Conservation (phyloP, 2,329 filamentous ascomycete genomes). For the Aphanoascus verrucosus region DNA sequence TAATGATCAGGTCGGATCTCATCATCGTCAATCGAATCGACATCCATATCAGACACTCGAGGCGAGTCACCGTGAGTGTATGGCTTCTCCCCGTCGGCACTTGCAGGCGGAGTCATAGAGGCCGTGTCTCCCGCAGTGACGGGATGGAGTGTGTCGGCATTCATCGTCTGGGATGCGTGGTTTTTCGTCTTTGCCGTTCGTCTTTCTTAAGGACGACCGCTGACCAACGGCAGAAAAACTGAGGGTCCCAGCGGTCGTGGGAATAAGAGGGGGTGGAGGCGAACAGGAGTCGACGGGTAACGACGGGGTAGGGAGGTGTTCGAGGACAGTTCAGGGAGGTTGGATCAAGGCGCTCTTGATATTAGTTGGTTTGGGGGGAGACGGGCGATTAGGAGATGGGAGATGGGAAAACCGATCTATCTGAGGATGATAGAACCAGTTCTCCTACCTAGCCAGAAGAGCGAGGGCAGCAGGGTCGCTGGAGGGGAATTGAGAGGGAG, state of each 20-base stretch:
- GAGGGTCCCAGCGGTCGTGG: conserved; percentile 35
- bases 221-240: conserved; percentile 31
- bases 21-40: conserved; percentile 37
- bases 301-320: not conserved
- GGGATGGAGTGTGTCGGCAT: conserved; percentile 7
- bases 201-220: conserved; percentile 31
- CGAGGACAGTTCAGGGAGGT: not conserved
- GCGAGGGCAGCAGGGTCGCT: conserved; percentile 3
- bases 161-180: not conserved
- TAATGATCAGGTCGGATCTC: conserved; percentile 79
- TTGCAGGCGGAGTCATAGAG: conserved; percentile 36
- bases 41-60: conserved; percentile 28
- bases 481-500: conserved; percentile 11
- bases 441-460: not conserved
- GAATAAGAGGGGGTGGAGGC: conserved; percentile 10
- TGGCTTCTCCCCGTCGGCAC: conserved; percentile 37
- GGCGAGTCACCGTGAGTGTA: conserved; percentile 23
- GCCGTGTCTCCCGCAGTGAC: conserved; percentile 18
- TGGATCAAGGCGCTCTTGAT: not conserved
- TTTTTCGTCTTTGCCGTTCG: conserved; percentile 25
- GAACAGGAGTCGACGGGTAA: not conserved
- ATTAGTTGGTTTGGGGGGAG: not conserved
- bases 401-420: not conserved
- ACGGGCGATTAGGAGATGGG: not conserved
- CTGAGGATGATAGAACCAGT: not conserved